phyloP scores from a whole-genome alignment of 257 asterid species.

The Petunia secreta region DNA sequence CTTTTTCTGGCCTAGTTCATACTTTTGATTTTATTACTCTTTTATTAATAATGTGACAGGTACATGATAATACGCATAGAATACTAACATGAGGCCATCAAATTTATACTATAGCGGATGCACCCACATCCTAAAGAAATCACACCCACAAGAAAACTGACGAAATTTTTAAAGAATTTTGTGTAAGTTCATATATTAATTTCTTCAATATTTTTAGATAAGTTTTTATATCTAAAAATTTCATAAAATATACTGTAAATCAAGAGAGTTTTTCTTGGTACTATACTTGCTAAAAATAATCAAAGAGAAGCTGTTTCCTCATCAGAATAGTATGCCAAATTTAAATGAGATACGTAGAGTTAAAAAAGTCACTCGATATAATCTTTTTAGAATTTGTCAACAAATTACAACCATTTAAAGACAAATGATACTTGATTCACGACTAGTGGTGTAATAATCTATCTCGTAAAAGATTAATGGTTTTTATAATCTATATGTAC shows the following conservation, averaged over 20 bases:
- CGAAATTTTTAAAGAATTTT: too few species aligned
- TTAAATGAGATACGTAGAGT: not conserved
- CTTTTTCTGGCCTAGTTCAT: slow-evolving; percentile 33
- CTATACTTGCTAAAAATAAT: too few species aligned
- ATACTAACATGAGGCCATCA: slow-evolving; percentile 27
- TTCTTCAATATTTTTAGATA: too few species aligned
- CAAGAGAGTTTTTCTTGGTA: not conserved
- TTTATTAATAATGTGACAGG: slow-evolving; percentile 15
- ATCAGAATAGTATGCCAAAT: not conserved
- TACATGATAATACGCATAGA: slow-evolving; percentile 31
- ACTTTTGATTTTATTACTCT: slow-evolving; percentile 24
- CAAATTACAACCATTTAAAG: not conserved
- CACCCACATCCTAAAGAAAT: too few species aligned
- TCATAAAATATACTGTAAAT: too few species aligned
- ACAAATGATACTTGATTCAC: not conserved
- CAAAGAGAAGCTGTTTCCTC: not conserved
- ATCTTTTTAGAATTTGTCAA: not conserved
- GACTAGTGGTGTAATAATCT: not conserved
- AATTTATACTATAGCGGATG: slow-evolving; percentile 13
- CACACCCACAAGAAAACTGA: too few species aligned
- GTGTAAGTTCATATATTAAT: too few species aligned
- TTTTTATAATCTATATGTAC: not conserved
- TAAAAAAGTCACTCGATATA: not conserved
- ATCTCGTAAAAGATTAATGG: not conserved
- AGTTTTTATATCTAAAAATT: too few species aligned